Conservation (phyloP, 768 basidiomycete species). For the Amanita subjunquillea region DNA sequence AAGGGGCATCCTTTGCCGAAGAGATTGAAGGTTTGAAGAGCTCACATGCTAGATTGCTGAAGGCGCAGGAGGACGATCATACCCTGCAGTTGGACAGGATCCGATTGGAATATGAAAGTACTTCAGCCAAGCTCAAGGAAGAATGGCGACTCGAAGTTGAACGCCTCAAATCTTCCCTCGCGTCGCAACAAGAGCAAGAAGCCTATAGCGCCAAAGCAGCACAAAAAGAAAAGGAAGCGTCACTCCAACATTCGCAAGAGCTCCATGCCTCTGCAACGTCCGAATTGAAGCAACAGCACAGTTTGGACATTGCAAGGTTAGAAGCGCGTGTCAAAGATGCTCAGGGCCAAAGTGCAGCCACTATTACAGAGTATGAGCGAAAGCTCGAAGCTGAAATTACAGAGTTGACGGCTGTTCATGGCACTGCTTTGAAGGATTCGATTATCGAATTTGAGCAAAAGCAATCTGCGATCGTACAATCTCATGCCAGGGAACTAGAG, state of each 20-base stretch:
- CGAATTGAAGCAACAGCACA: not conserved
- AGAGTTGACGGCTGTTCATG: constrained; percentile 38
- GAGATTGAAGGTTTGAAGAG: constrained; percentile 57
- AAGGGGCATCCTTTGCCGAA: constrained; percentile 54
- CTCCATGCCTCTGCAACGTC: constrained; percentile 1
- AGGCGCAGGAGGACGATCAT: constrained; percentile 54
- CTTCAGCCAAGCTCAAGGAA: constrained; percentile 40
- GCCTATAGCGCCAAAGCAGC: constrained; percentile 18
- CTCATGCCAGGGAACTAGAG: constrained; percentile 30
- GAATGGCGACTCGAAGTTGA: constrained; percentile 45
- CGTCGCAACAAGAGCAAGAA: constrained; percentile 34
- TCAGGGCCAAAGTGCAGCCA: constrained; percentile 43
- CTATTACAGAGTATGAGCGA: constrained; percentile 44
- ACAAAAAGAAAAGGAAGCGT: constrained; percentile 22
- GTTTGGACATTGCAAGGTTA: constrained; percentile 17
- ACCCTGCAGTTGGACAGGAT: constrained; percentile 47
- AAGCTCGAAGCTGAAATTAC: constrained; percentile 48
- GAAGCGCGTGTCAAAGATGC: constrained; percentile 36
- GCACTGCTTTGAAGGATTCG: constrained; percentile 24
- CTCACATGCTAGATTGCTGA: constrained; percentile 45
- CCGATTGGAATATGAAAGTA: constrained; percentile 47
- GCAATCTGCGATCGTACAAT: constrained; percentile 19
- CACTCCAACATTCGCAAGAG: not conserved
- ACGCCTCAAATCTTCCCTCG: constrained; percentile 30
- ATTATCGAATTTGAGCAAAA: constrained; percentile 17